Percentiles rank a stretch among this genome's conserved stretches.
Conservation (phyloP, 2,329 filamentous ascomycete species). For the Stachybotrys echinatus region DNA sequence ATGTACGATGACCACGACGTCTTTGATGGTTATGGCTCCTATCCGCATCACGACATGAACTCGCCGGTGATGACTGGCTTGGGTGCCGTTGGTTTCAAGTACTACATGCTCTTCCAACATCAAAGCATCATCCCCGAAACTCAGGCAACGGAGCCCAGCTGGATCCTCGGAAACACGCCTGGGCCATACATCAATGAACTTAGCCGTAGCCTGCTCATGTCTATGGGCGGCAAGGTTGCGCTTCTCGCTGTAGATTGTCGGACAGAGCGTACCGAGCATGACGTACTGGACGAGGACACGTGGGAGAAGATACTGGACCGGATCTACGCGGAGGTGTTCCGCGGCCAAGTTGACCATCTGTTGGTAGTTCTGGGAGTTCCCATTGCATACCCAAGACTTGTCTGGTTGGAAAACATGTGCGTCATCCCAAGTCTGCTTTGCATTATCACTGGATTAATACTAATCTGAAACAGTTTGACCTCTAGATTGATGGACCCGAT, state of each 20-base stretch:
- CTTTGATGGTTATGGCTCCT: conserved; percentile 89
- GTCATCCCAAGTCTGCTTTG: conserved; percentile 23
- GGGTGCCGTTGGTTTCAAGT: conserved; percentile 92
- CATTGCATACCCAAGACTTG: conserved; percentile 70
- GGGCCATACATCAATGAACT: conserved; percentile 88
- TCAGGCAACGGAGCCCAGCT: conserved; percentile 80
- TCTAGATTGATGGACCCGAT: conserved; percentile 82
- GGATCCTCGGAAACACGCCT: conserved; percentile 72
- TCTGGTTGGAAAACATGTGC: conserved; percentile 67
- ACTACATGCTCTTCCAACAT: conserved; percentile 98
- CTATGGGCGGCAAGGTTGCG: conserved; percentile 70
- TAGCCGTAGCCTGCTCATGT: conserved; percentile 82
- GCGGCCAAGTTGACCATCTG: conserved; percentile 83
- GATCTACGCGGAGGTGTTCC: conserved; percentile 73
- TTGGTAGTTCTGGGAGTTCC: conserved; percentile 83
- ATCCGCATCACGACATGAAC: conserved; percentile 86
- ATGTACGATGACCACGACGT: conserved; percentile 96
- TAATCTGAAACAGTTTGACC: conserved; percentile 57
- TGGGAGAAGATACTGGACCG: conserved; percentile 86
- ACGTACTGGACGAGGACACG: conserved; percentile 73
- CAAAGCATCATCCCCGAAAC: conserved; percentile 81
- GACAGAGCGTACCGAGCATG: conserved; percentile 80
- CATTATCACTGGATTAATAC: too few species aligned
- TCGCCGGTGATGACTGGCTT: conserved; percentile 85
- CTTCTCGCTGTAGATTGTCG: conserved; percentile 87